phyloP scores from a whole-genome alignment of 2,329 filamentous ascomycete species.

The Claviceps sp. region DNA sequence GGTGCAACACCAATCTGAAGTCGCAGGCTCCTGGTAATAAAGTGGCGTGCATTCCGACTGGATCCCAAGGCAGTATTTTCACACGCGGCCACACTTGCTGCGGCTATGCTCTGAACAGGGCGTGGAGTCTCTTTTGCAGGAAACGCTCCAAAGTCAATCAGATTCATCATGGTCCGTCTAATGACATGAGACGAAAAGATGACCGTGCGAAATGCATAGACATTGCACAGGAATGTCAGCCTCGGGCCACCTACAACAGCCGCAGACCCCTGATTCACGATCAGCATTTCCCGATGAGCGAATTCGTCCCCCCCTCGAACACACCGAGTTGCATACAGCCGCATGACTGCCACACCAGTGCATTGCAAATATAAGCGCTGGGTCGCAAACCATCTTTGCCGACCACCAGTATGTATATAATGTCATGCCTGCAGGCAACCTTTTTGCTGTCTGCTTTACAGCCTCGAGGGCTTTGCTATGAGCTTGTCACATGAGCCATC shows the following conservation, averaged over 20 bases:
- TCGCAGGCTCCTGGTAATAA: neutral
- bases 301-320: neutral
- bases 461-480: neutral
- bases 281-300: neutral
- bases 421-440: neutral
- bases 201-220: neutral
- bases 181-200: neutral
- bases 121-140: neutral
- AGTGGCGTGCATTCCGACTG: neutral
- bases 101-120: neutral
- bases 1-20: neutral
- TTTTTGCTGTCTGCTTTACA: neutral
- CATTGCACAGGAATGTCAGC: constrained; percentile 1
- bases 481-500: neutral
- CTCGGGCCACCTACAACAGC: neutral
- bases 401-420: neutral
- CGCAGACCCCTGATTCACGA: neutral
- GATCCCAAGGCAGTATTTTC: neutral
- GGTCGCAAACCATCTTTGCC: neutral
- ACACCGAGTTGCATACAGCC: neutral
- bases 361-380: neutral
- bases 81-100: neutral
- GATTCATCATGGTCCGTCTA: neutral
- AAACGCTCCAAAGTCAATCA: neutral
- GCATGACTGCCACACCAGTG: neutral